Evolutionary conservation across 257 asterid genomes (phyloP).

Genomic region (Agastache rugosa): DNA sequence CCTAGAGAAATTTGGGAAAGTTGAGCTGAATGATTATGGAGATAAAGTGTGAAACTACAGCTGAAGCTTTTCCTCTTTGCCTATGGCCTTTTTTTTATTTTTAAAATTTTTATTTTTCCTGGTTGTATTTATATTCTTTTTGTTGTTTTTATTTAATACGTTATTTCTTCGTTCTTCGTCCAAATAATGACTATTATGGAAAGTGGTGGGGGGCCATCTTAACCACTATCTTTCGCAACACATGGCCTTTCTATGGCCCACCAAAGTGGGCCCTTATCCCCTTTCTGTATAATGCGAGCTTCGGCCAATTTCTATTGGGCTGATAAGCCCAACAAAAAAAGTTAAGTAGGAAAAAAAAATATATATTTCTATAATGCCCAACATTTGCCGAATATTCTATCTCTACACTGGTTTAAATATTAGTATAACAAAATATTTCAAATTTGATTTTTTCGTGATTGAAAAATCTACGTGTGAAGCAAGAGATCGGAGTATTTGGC

Average conservation of each 20-base stretch:
- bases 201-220: slow-evolving; percentile 39
- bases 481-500: no score
- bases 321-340: not conserved
- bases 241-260: slow-evolving; percentile 14
- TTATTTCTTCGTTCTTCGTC: slow-evolving; percentile 9
- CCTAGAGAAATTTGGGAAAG: slow-evolving; percentile 45
- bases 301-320: slow-evolving; percentile 8
- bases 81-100: slow-evolving; percentile 31
- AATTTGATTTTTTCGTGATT: no score
- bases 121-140: slow-evolving; percentile 6
- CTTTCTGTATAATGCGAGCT: not conserved
- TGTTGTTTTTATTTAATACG: not conserved
- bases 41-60: slow-evolving; percentile 45
- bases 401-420: no score
- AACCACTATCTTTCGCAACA: slow-evolving; percentile 34
- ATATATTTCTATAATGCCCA: no score
- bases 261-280: not conserved
- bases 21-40: slow-evolving; percentile 49
- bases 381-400: no score
- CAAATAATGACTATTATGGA: slow-evolving; percentile 31
- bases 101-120: not conserved
- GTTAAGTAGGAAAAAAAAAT: no score
- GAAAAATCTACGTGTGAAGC: no score
- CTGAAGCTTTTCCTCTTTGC: slow-evolving; percentile 43
- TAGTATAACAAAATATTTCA: no score